phyloP scores from a whole-genome alignment of 257 asterid species.

The Datura wrightii region DNA sequence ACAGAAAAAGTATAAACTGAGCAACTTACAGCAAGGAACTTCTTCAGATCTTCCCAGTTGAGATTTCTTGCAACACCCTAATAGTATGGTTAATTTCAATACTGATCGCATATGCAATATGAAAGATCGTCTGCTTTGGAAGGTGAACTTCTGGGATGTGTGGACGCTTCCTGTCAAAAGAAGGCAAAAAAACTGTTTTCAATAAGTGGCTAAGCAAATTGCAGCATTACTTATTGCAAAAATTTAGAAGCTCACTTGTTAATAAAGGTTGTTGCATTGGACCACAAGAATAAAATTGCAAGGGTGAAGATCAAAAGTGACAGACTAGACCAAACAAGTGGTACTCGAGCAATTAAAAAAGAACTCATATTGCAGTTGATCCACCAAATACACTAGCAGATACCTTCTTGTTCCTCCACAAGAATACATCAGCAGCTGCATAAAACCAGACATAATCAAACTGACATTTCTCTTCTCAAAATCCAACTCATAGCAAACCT shows the following conservation, averaged over 20 bases:
- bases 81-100: slow-evolving; percentile 62
- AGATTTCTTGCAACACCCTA: slow-evolving; percentile 59
- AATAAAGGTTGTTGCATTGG: slow-evolving; percentile 66
- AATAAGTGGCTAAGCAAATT: background rate
- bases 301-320: slow-evolving; percentile 62
- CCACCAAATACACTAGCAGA: slow-evolving; percentile 33
- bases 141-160: slow-evolving; percentile 73
- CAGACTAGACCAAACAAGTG: slow-evolving; percentile 73
- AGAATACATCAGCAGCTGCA: slow-evolving; percentile 29
- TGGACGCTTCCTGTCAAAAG: slow-evolving; percentile 62
- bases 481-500: background rate
- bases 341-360: slow-evolving; percentile 42
- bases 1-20: background rate
- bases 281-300: slow-evolving; percentile 74
- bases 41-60: slow-evolving; percentile 80
- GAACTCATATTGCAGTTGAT: slow-evolving; percentile 26
- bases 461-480: background rate
- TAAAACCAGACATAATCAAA: background rate
- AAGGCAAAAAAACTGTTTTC: slow-evolving; percentile 10
- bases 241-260: slow-evolving; percentile 62
- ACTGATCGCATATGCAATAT: slow-evolving; percentile 63
- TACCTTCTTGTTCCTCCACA: slow-evolving; percentile 29
- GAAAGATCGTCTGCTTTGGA: slow-evolving; percentile 64
- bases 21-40: slow-evolving; percentile 66
- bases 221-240: background rate